Evolutionary conservation across 768 basidiomycete genomes (phyloP), one percentile per base, ranked within the genome.

Genomic region (Russula brevipes): DNA sequence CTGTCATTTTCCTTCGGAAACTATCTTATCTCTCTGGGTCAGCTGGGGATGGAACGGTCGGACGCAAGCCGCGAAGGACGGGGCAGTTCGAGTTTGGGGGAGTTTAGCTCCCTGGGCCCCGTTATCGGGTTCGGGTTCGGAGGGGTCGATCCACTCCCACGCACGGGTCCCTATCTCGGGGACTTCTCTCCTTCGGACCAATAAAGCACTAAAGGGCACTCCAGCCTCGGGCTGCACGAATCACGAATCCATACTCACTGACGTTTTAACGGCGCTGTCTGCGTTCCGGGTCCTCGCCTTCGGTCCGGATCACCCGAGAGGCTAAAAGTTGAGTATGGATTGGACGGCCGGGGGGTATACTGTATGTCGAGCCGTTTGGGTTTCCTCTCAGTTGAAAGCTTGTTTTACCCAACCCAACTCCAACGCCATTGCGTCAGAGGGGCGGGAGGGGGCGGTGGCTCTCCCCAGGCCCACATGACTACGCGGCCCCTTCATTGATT

Each of bases 361-460:
- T 14, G 7, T 12, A 33, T 11, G 14, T 30, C 16, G 54, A 31
- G 35, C 52, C 6, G 12, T 59, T 64, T 54, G 46, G 31, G 57
- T 50, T 49, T 42, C 16, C 53, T 64, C 62, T 59, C 51, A 11
- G n/a, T 53, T 24, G 61, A 63, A 63, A 63, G 61, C 61, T 63
- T 63, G 61, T 63, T 63, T 63, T 33, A 9, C 14, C 5, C 31
- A 14, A 9, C 44, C 38, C 46, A 36, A 6, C n/a, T 8, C 19
- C n/a, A 1, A 36, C 19, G 51, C 35, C 6, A 59, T 59, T 59
- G 49, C 58, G 49, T 59, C 49, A 44, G 49, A 35, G 31, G 31
- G 41, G 57, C 24, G 24, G 24, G 9, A 12, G 7, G 24, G 19
- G 11, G 51, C 14, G 39, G 10, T 54, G 38, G 19, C 38, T 41